These are phyloP conservation scores for Diplodia mutila DNA, from an alignment of 2,329 filamentous ascomycete species.

Conservation along the genomic window DNA sequence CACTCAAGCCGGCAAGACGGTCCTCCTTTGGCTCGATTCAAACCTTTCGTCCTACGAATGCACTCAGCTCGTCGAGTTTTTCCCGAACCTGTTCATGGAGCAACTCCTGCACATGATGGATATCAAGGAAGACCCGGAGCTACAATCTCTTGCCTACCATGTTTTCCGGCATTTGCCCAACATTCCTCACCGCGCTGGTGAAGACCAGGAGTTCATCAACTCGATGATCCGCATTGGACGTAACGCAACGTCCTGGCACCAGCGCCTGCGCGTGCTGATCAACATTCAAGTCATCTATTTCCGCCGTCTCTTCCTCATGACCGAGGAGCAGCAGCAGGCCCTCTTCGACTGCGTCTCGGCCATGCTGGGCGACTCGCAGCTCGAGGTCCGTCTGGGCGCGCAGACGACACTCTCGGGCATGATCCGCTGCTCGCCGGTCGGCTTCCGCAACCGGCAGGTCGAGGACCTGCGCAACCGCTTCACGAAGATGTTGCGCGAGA, in stretches of 20 bases:
- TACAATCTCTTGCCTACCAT: constrained; percentile 92
- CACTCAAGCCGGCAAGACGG: constrained; percentile 94
- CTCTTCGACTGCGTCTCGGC: constrained; percentile 92
- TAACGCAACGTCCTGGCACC: constrained; percentile 87
- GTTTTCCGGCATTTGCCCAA: constrained; percentile 97
- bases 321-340: constrained; percentile 71
- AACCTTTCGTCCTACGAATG: constrained; percentile 92
- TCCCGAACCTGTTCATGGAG: constrained; percentile 85
- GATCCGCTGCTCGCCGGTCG: constrained; percentile 90
- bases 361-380: constrained; percentile 89
- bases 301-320: constrained; percentile 87
- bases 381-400: constrained; percentile 93
- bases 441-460: constrained; percentile 78
- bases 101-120: constrained; percentile 99
- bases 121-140: constrained; percentile 95
- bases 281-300: constrained; percentile 99
- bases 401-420: constrained; percentile 92
- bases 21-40: constrained; percentile 91
- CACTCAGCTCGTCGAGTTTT: constrained; percentile 86
- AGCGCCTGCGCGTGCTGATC: constrained; percentile 89
- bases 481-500: constrained; percentile 73
- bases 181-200: constrained; percentile 84
- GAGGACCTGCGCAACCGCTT: constrained; percentile 76
- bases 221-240: constrained; percentile 87
- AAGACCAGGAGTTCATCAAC: constrained; percentile 82